Evolutionary conservation across 345 rosid species (phyloP).

Genomic region (Hevea brasiliensis): DNA sequence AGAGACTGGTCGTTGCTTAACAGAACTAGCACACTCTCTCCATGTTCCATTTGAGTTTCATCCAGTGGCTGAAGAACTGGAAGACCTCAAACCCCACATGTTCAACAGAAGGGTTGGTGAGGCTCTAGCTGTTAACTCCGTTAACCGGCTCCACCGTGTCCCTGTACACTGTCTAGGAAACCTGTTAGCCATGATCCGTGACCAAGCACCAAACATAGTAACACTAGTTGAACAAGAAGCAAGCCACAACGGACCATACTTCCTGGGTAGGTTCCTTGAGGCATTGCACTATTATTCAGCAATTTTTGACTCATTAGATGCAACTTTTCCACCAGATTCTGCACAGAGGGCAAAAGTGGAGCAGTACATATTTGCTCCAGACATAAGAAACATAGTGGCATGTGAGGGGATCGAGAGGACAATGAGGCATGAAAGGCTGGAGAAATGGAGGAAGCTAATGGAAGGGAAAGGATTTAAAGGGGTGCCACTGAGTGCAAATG

Average conservation of each 20-base stretch:
- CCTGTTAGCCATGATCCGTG: constrained; percentile 53
- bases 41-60: constrained; percentile 65
- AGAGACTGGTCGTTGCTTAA: constrained; percentile 62
- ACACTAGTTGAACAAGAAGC: constrained; percentile 70
- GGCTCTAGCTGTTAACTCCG: constrained; percentile 59
- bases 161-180: constrained; percentile 45
- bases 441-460: constrained; percentile 66
- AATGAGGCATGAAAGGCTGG: constrained; percentile 64
- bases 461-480: constrained; percentile 65
- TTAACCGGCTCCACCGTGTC: constrained; percentile 52
- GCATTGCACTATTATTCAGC: constrained; percentile 70
- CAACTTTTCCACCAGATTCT: constrained; percentile 58
- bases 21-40: constrained; percentile 63
- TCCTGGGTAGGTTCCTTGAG: constrained; percentile 64
- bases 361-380: constrained; percentile 60
- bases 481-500: constrained; percentile 58
- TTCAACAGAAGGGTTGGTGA: constrained; percentile 64
- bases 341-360: constrained; percentile 64
- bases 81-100: constrained; percentile 62
- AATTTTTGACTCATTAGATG: constrained; percentile 61
- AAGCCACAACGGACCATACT: constrained; percentile 62
- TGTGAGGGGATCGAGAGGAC: constrained; percentile 58
- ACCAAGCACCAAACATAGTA: constrained; percentile 67
- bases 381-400: constrained; percentile 61
- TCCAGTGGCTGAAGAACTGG: constrained; percentile 53